Conservation (phyloP, 495 filamentous ascomycete species). For the Ramalina peruviana region DNA sequence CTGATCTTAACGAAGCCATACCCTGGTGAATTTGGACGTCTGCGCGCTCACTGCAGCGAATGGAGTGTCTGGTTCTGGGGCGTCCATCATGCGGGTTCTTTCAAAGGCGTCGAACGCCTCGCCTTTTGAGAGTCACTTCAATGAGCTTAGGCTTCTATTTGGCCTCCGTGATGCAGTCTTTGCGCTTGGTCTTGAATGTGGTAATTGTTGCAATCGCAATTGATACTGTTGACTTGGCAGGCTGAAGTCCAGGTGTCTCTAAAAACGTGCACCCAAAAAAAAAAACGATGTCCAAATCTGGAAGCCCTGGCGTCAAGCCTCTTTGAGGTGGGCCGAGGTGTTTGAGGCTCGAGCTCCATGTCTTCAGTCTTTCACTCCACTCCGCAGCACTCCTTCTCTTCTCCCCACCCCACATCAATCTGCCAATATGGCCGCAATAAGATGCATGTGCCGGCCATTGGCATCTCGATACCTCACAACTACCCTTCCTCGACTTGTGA, state of each 20-base stretch:
- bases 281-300: neutral
- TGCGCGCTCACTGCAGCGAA: constrained; percentile 76
- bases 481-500: constrained; percentile 33
- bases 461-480: constrained; percentile 35
- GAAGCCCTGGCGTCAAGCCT: neutral
- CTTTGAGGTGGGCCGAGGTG: neutral
- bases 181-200: too few relatives aligned
- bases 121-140: neutral
- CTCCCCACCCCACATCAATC: neutral
- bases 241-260: too few relatives aligned
- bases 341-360: neutral
- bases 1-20: constrained; percentile 28
- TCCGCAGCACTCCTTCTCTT: neutral
- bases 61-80: constrained; percentile 66
- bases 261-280: too few relatives aligned
- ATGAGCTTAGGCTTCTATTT: neutral
- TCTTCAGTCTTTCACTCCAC: neutral
- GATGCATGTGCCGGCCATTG: constrained; percentile 35
- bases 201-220: too few relatives aligned
- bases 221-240: too few relatives aligned
- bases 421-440: neutral
- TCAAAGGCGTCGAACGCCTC: constrained; percentile 13
- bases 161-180: too few relatives aligned
- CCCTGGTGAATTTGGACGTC: constrained; percentile 56
- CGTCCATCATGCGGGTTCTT: constrained; percentile 46